phyloP scores from a whole-genome alignment of 768 basidiomycete genomes.

The Candolleomyces aberdarensis region DNA sequence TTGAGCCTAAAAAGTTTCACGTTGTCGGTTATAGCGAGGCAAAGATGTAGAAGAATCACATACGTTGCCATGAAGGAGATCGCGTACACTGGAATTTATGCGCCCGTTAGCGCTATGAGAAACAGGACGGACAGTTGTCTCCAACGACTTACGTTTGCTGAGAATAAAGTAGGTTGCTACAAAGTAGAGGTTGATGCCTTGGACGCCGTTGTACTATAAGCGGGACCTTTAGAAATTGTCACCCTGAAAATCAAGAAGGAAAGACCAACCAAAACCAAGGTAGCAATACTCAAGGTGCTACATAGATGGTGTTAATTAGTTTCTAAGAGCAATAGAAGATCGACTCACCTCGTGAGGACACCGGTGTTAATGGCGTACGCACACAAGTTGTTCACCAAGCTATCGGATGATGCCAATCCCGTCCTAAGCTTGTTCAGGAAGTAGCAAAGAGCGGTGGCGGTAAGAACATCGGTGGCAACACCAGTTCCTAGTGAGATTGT shows the following conservation, averaged over 20 bases:
- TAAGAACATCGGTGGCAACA: slow-evolving; percentile 56
- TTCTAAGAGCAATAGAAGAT: neutral
- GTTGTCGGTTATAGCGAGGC: slow-evolving; percentile 2
- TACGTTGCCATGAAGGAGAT: slow-evolving; percentile 65
- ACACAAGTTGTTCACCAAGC: slow-evolving; percentile 54
- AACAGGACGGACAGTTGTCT: neutral
- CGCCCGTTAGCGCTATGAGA: neutral
- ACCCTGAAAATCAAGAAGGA: neutral
- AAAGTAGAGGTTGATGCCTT: slow-evolving; percentile 57
- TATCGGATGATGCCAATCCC: slow-evolving; percentile 54
- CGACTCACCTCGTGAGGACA: slow-evolving; percentile 50
- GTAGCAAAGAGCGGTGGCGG: slow-evolving; percentile 52
- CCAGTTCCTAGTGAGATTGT: slow-evolving; percentile 50
- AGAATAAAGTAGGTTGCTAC: slow-evolving; percentile 60
- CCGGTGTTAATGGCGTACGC: slow-evolving; percentile 68
- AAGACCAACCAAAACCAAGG: slow-evolving; percentile 51
- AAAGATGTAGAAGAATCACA: slow-evolving; percentile 16
- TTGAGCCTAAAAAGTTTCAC: slow-evolving; percentile 39
- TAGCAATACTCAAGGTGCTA: slow-evolving; percentile 45
- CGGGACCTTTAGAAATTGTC: neutral
- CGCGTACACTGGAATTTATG: slow-evolving; percentile 45
- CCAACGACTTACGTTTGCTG: slow-evolving; percentile 51
- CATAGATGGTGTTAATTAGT: slow-evolving; percentile 5
- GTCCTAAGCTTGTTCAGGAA: slow-evolving; percentile 58
- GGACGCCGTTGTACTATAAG: slow-evolving; percentile 53